Evolutionary conservation across 2,329 filamentous ascomycete genomes (phyloP).

Genomic region (Pseudogymnoascus sp.): DNA sequence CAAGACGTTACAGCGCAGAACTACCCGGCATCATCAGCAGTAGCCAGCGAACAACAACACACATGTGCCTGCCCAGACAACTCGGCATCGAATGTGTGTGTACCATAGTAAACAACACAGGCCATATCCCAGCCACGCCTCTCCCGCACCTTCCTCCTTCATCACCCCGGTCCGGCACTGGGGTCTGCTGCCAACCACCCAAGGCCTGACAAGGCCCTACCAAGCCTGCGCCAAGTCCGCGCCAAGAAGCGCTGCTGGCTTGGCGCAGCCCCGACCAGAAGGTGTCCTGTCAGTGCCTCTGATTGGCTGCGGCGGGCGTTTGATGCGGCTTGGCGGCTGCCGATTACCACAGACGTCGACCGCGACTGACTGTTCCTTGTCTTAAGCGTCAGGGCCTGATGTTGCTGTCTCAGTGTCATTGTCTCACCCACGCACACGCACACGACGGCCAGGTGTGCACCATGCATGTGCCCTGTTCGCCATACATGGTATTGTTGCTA

Average conservation of each 20-base stretch:
- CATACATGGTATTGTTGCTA: not conserved
- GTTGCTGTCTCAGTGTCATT: not conserved
- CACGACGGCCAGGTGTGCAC: not conserved
- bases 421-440: not conserved
- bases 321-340: not conserved
- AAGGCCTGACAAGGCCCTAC: not conserved
- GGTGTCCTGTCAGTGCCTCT: not conserved
- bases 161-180: not conserved
- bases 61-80: conserved; percentile 2
- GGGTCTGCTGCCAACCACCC: not conserved
- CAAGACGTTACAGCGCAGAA: not conserved
- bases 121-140: not conserved
- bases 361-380: not conserved
- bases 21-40: not conserved
- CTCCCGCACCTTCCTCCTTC: conserved; percentile 1
- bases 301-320: not conserved
- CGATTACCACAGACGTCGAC: not conserved
- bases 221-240: not conserved
- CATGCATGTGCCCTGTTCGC: not conserved
- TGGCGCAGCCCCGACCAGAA: not conserved
- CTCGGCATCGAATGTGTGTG: not conserved
- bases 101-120: not conserved
- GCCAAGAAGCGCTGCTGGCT: not conserved
- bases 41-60: not conserved
- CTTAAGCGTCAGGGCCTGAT: not conserved